Conservation (phyloP, 179 eudicot genomes). For the Silene vulgaris region DNA sequence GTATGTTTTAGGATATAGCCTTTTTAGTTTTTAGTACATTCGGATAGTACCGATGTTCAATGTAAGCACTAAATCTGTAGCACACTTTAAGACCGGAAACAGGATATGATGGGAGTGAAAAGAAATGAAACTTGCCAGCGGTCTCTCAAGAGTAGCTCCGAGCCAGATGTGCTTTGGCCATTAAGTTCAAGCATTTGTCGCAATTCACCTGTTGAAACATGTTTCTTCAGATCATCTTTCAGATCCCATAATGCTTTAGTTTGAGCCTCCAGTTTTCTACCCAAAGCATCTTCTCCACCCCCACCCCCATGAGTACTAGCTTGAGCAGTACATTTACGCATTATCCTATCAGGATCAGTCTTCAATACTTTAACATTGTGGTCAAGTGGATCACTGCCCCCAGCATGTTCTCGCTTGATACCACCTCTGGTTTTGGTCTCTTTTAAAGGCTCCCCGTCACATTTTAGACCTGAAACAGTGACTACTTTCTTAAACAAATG, state of each 20-base stretch:
- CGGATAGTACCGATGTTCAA: background rate
- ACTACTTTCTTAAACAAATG: conserved; percentile 1
- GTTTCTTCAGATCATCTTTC: conserved; percentile 77
- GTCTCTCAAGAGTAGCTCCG: conserved; percentile 82
- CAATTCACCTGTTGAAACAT: conserved; percentile 62
- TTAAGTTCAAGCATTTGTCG: conserved; percentile 88
- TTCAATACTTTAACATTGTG: conserved; percentile 47
- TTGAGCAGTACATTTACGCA: conserved; percentile 32
- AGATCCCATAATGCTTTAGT: conserved; percentile 70
- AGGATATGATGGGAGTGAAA: background rate
- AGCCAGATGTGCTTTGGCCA: conserved; percentile 68
- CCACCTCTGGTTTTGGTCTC: conserved; percentile 40
- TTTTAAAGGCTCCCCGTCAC: conserved; percentile 27
- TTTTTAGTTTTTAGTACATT: background rate
- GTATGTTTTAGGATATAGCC: background rate
- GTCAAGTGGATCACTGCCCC: conserved; percentile 27
- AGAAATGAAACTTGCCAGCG: conserved; percentile 52
- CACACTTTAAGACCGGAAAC: background rate
- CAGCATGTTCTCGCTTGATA: conserved; percentile 58
- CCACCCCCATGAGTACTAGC: conserved; percentile 22
- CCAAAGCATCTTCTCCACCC: conserved; percentile 38
- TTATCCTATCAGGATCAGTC: conserved; percentile 36
- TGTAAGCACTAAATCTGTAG: background rate
- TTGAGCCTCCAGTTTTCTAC: conserved; percentile 67
- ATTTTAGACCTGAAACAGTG: conserved; percentile 33